phyloP scores from a whole-genome alignment of 805 yeast genomes.

The Osmozyma mogii region DNA sequence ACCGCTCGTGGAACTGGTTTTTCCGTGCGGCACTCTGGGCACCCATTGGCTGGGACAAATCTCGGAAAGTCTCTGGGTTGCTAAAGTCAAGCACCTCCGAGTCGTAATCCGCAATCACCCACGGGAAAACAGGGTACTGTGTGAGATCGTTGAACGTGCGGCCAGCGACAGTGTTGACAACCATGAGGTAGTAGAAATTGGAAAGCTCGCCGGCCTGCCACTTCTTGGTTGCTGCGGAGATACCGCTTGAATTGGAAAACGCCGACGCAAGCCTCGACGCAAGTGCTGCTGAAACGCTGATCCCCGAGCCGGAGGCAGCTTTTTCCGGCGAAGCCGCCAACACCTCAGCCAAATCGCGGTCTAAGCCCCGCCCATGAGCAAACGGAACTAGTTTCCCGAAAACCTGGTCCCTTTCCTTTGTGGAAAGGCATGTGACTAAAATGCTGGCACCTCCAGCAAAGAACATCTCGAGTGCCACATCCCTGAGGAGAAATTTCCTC shows the following conservation, averaged over 20 bases:
- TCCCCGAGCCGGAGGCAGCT: no score
- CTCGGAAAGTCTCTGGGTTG: constrained; percentile 59
- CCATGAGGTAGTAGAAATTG: constrained; percentile 74
- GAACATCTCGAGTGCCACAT: constrained; percentile 73
- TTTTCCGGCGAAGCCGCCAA: constrained; percentile 35
- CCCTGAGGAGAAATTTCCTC: constrained; percentile 68
- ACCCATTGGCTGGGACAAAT: constrained; percentile 86
- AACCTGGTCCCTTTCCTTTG: constrained; percentile 48
- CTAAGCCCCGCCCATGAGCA: constrained; percentile 44
- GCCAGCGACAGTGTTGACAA: constrained; percentile 78
- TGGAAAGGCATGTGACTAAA: constrained; percentile 54
- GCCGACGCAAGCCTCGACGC: constrained; percentile 26
- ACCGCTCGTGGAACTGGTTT: constrained; percentile 59
- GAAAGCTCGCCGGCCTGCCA: constrained; percentile 79
- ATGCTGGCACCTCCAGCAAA: constrained; percentile 67
- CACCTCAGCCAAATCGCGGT: constrained; percentile 47
- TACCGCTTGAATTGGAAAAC: constrained; percentile 25
- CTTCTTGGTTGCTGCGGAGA: constrained; percentile 44
- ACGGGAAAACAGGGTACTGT: constrained; percentile 87
- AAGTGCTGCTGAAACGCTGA: constrained; percentile 28
- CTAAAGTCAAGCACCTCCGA: constrained; percentile 62
- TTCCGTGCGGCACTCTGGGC: constrained; percentile 64
- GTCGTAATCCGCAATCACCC: constrained; percentile 79
- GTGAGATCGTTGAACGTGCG: constrained; percentile 84
- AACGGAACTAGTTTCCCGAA: constrained; percentile 41